Conservation (phyloP, 805 yeast species). For the Candida tibetensis region DNA sequence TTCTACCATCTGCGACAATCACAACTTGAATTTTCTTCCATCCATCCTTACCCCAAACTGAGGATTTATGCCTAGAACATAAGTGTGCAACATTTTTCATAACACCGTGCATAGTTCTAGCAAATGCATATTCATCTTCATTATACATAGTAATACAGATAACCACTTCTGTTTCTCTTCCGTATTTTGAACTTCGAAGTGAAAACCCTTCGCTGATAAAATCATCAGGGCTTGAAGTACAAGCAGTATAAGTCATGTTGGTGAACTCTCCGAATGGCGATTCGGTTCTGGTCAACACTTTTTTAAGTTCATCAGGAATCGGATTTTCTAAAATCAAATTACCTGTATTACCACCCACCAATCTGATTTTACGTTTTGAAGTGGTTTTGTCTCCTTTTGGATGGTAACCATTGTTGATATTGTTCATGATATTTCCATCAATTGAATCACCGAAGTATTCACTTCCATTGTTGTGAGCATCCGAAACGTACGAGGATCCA, state of each 20-base stretch:
- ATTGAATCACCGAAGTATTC: conserved; percentile 46
- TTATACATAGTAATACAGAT: conserved; percentile 97
- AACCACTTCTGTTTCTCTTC: conserved; percentile 88
- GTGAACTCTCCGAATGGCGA: conserved; percentile 81
- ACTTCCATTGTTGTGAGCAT: conserved; percentile 14
- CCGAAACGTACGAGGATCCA: conserved; percentile 27
- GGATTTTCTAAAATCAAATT: conserved; percentile 91
- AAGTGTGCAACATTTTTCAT: conserved; percentile 89
- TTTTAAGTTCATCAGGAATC: conserved; percentile 82
- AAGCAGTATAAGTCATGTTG: conserved; percentile 96
- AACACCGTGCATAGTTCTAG: conserved; percentile 92
- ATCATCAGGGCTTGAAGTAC: conserved; percentile 89
- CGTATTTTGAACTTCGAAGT: conserved; percentile 78
- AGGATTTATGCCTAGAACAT: conserved; percentile 73
- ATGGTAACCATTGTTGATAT: conserved; percentile 36
- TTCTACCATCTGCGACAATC: conserved; percentile 92
- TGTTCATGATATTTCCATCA: conserved; percentile 47
- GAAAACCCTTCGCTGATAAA: conserved; percentile 79
- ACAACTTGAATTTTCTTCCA: conserved; percentile 96
- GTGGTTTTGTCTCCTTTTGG: conserved; percentile 68
- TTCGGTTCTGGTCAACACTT: conserved; percentile 82
- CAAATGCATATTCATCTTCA: conserved; percentile 85
- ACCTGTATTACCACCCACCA: conserved; percentile 62
- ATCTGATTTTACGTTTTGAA: conserved; percentile 68
- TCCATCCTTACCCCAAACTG: conserved; percentile 93